phyloP scores from a whole-genome alignment of 345 rosid species.

The Citrus glauca region DNA sequence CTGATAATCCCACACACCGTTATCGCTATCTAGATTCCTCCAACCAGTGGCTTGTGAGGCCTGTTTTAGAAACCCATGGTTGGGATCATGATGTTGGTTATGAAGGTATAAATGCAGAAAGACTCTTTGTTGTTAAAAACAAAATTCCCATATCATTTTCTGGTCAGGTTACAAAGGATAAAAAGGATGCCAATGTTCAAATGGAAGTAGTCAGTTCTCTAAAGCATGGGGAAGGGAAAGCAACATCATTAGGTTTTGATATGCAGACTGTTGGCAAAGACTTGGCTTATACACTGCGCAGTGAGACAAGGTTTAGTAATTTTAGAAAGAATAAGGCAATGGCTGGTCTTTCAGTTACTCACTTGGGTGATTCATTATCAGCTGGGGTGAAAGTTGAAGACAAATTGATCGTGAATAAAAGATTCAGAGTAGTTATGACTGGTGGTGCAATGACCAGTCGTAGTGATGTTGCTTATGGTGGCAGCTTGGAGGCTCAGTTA shows the following conservation, averaged over 20 bases:
- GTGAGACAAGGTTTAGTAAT: conserved; percentile 70
- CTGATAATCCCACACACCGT: conserved; percentile 94
- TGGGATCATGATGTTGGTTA: conserved; percentile 99
- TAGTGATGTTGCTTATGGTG: conserved; percentile 88
- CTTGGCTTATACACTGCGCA: conserved; percentile 71
- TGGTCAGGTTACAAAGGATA: conserved; percentile 87
- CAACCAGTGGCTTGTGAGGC: conserved; percentile 94
- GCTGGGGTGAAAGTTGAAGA: conserved; percentile 87
- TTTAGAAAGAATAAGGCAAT: conserved; percentile 76
- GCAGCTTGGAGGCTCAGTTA: conserved; percentile 84
- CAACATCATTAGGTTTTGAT: conserved; percentile 82
- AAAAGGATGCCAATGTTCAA: conserved; percentile 87
- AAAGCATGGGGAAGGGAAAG: conserved; percentile 80
- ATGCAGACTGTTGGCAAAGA: conserved; percentile 96
- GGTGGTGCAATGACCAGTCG: conserved; percentile 89
- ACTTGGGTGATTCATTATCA: conserved; percentile 72
- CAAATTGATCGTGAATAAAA: conserved; percentile 59
- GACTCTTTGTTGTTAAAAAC: conserved; percentile 68
- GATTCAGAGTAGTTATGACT: conserved; percentile 64
- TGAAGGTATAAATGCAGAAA: conserved; percentile 87
- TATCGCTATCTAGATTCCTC: conserved; percentile 82
- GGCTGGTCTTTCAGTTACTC: conserved; percentile 81
- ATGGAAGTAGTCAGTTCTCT: conserved; percentile 79
- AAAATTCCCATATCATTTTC: conserved; percentile 77
- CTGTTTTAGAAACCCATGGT: conserved; percentile 94